A percentile compares a stretch with the other conserved stretches of the same genome.
These are phyloP conservation scores for Colletotrichum falcatum DNA, from an alignment of 2,329 filamentous ascomycete genomes.

Conservation along the genomic window DNA sequence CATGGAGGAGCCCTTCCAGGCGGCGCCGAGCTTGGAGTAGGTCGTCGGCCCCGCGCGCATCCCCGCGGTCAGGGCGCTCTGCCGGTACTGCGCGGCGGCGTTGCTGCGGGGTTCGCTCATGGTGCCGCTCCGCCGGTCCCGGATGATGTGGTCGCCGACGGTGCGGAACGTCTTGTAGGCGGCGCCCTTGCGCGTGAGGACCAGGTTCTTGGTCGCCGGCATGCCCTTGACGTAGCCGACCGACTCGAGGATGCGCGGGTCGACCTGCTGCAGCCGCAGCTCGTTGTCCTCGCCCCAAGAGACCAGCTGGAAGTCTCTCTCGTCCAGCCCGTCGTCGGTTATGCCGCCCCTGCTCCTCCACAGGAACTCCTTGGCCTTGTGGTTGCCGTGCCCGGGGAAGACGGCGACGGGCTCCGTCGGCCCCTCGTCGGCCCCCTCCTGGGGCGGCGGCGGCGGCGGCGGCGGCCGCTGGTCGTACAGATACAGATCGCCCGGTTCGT, in stretches of 20 bases:
- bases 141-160: constrained; percentile 68
- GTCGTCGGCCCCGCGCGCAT: constrained; percentile 59
- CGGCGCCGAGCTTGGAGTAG: constrained; percentile 52
- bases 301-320: constrained; percentile 91
- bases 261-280: constrained; percentile 80
- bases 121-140: constrained; percentile 69
- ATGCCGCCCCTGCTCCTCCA: constrained; percentile 83
- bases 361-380: constrained; percentile 89
- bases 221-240: constrained; percentile 81
- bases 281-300: constrained; percentile 92
- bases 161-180: constrained; percentile 87
- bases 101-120: constrained; percentile 70
- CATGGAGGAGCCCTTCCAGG: constrained; percentile 70
- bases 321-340: constrained; percentile 76
- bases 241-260: constrained; percentile 71
- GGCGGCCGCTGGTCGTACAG: constrained; percentile 78
- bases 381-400: constrained; percentile 71
- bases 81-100: constrained; percentile 55
- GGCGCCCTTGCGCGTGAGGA: constrained; percentile 85
- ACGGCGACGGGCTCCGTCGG: constrained; percentile 64
- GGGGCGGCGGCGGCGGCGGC: constrained; percentile 59
- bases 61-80: constrained; percentile 58
- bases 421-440: constrained; percentile 57
- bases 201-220: constrained; percentile 72
- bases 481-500: constrained; percentile 85